Base-by-base conservation (phyloP, 257 asterid species). In the Solanum sitiens region DNA sequence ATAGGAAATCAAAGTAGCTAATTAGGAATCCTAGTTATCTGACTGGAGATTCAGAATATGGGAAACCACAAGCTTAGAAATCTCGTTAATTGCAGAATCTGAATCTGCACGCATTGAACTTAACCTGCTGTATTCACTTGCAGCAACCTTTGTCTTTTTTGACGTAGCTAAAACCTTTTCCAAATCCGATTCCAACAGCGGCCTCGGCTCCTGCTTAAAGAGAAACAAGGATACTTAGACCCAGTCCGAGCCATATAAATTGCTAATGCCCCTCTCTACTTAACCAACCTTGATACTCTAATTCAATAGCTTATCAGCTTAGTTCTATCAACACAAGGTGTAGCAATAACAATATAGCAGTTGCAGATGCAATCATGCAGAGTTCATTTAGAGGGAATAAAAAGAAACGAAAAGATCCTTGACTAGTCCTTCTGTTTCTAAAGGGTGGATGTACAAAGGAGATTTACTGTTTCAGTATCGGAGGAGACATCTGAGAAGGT, bases 101-200 rank as follows among this genome's bases (percentile, higher is more conserved):
- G 93, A 89, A 25, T 88, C 95, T 79, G 89, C 75, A 13, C 27
- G 89, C 65, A 42, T 79, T 6, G 93, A 88, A 88, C 88, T 93
- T 79, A 92, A 83, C 89, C 93, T 87, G 85, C 63, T 85, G 91
- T 91, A 96, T 87, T 96, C 98, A 35, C 86, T 89, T 73, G 99
- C 98, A 86, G 98, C 99, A 87, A 89, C 89, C 56, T 87, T 93
- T 6, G 99, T 96, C 67, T 90, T 93, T 32, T 88, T 95, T 32
- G 94, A 87, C 20, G 94, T 94, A 6, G 93, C 87, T 30, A 95
- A 67, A 35, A 91, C 98, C 80, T 84, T 92, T 90, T 95, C 96
- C 91, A 97, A 88, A 91, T 97, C 98, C 12, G 20, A 72, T 88
- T 93, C 93, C 2, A 94, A 77, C 89, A 95, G 92, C 79, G 94